phyloP scores from a whole-genome alignment of 2,329 filamentous ascomycete species.

The Aspergillus sp. region DNA sequence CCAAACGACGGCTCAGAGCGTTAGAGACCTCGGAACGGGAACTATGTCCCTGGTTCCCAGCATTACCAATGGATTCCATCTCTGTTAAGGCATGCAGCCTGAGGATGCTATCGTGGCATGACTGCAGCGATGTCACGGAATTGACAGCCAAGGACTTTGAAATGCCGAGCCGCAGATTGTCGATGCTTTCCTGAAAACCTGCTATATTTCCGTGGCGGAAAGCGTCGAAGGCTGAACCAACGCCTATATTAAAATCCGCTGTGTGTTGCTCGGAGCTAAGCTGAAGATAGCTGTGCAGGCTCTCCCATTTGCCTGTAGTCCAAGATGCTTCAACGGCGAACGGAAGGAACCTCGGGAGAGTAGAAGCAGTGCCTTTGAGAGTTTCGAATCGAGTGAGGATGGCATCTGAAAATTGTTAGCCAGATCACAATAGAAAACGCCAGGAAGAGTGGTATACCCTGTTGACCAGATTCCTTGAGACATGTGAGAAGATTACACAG shows the following conservation, averaged over 20 bases:
- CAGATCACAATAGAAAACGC: neutral
- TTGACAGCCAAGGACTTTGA: slow-evolving; percentile 66
- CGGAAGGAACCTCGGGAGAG: slow-evolving; percentile 58
- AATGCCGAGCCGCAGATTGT: slow-evolving; percentile 58
- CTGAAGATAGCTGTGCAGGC: slow-evolving; percentile 57
- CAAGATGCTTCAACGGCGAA: slow-evolving; percentile 88
- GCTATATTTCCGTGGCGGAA: slow-evolving; percentile 45
- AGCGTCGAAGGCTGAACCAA: slow-evolving; percentile 59
- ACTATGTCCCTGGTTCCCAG: slow-evolving; percentile 21
- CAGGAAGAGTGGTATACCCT: slow-evolving; percentile 50
- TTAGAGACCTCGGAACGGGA: slow-evolving; percentile 33
- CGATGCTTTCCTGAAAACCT: slow-evolving; percentile 50
- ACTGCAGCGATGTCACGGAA: slow-evolving; percentile 68
- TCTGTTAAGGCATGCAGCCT: slow-evolving; percentile 83
- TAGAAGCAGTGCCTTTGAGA: slow-evolving; percentile 47
- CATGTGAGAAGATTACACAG: slow-evolving; percentile 80
- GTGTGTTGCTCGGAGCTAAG: slow-evolving; percentile 26
- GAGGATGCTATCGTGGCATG: slow-evolving; percentile 74
- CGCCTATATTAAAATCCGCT: slow-evolving; percentile 70
- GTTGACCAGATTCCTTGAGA: slow-evolving; percentile 88
- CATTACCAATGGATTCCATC: slow-evolving; percentile 63
- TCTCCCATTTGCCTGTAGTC: slow-evolving; percentile 75
- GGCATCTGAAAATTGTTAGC: slow-evolving; percentile 48
- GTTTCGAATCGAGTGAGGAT: slow-evolving; percentile 79
- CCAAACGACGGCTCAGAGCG: slow-evolving; percentile 65